A percentile compares a stretch with the other conserved stretches of the same genome.
Evolutionary conservation across 768 basidiomycete genomes (phyloP).

Genomic region (Hygrophorus pudorinus): DNA sequence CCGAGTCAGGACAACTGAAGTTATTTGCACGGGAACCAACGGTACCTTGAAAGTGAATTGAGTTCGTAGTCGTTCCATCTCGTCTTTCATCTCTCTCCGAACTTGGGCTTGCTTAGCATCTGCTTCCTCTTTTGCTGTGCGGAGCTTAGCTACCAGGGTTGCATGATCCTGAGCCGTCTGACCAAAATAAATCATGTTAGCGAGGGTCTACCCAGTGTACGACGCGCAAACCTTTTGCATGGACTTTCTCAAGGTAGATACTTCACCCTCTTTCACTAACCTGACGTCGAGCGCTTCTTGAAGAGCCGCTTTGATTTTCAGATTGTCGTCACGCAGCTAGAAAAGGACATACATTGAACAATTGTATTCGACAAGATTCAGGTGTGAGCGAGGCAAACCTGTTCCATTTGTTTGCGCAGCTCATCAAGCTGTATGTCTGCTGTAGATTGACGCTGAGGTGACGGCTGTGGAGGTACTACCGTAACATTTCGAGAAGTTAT

Average conservation of each 20-base stretch:
- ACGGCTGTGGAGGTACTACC: no score
- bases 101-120: constrained; percentile 45
- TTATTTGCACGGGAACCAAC: neutral
- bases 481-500: no score
- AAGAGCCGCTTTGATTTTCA: constrained; percentile 32
- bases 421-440: neutral
- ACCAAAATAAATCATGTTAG: constrained; percentile 5
- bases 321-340: constrained; percentile 44
- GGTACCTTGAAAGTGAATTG: constrained; percentile 61
- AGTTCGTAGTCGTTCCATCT: constrained; percentile 61
- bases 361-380: neutral
- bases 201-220: neutral
- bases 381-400: constrained; percentile 35
- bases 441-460: neutral
- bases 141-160: constrained; percentile 44
- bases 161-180: constrained; percentile 53
- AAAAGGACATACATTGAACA: constrained; percentile 5
- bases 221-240: constrained; percentile 47
- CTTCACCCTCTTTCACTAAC: constrained; percentile 61
- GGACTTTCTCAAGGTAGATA: constrained; percentile 51
- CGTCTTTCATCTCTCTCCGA: constrained; percentile 54
- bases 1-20: constrained; percentile 5
- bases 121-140: constrained; percentile 48
- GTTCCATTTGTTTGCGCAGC: constrained; percentile 6
- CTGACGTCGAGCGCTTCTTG: constrained; percentile 40